These are phyloP conservation scores for Salix suchowensis DNA, from an alignment of 345 rosid species.

Conservation along the genomic window DNA sequence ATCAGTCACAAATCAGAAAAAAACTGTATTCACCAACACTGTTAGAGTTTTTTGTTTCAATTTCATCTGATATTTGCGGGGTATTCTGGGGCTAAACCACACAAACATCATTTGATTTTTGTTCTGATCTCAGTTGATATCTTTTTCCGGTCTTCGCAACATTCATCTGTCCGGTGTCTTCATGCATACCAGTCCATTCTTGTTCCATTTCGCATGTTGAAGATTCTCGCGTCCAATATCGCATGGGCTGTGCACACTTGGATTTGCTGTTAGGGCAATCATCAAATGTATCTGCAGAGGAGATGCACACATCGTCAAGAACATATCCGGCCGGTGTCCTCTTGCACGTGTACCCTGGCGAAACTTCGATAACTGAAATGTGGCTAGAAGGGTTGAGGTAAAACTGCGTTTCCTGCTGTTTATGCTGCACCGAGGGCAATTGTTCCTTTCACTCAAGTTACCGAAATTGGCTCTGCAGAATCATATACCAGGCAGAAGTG, in stretches of 20 bases:
- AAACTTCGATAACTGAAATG: constrained; percentile 73
- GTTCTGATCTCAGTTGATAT: neutral
- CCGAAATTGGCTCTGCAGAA: constrained; percentile 42
- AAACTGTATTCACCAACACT: neutral
- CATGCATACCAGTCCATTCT: neutral
- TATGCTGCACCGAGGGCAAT: neutral
- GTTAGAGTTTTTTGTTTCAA: neutral
- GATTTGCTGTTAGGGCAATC: constrained; percentile 74
- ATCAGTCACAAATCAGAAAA: neutral
- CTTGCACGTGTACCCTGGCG: constrained; percentile 77
- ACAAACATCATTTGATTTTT: neutral
- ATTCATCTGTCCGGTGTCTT: neutral
- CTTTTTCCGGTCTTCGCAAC: neutral
- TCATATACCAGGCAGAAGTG: constrained; percentile 55
- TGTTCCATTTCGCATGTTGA: constrained; percentile 7
- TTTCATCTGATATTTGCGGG: neutral
- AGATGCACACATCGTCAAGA: constrained; percentile 51
- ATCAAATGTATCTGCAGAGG: constrained; percentile 76
- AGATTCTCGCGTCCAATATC: constrained; percentile 80
- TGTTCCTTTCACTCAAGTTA: neutral
- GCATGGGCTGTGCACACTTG: constrained; percentile 86
- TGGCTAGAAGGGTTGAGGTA: constrained; percentile 84
- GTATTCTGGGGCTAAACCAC: neutral
- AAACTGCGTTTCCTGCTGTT: neutral
- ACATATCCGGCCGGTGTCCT: constrained; percentile 67